phyloP scores from a whole-genome alignment of 176 grass and related monocot species.

The Juncus effusus region DNA sequence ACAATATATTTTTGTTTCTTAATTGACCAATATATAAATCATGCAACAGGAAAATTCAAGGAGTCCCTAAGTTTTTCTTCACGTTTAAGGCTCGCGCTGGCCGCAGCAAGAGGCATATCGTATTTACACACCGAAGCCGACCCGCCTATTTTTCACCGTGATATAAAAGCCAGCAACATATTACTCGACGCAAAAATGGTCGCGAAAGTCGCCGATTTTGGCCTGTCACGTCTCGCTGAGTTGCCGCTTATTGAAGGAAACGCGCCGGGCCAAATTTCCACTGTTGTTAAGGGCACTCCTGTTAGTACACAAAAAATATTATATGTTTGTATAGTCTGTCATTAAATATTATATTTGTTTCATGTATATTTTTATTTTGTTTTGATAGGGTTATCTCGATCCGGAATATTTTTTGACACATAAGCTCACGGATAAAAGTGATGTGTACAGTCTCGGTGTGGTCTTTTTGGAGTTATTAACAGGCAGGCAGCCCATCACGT shows the following conservation, averaged over 20 bases:
- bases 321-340: not conserved
- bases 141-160: conserved; percentile 95
- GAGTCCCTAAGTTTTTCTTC: conserved; percentile 44
- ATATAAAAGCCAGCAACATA: conserved; percentile 95
- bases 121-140: conserved; percentile 95
- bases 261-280: conserved; percentile 59
- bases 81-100: conserved; percentile 70
- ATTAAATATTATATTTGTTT: not conserved
- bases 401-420: conserved; percentile 91
- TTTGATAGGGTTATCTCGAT: conserved; percentile 87
- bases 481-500: conserved; percentile 74
- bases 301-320: conserved; percentile 41
- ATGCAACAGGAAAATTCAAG: conserved; percentile 41
- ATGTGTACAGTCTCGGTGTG: conserved; percentile 86
- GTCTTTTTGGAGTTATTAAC: conserved; percentile 86
- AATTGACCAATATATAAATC: not conserved
- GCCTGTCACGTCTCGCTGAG: conserved; percentile 86
- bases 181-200: conserved; percentile 72
- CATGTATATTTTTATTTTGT: not conserved
- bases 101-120: conserved; percentile 68
- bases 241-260: conserved; percentile 53
- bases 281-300: conserved; percentile 86
- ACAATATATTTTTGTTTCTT: too few species aligned
- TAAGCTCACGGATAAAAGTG: conserved; percentile 88
- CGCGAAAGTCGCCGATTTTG: conserved; percentile 92